Base-by-base conservation (phyloP, 2,329 filamentous ascomycete species). In the Ramularia collo-cygni region DNA sequence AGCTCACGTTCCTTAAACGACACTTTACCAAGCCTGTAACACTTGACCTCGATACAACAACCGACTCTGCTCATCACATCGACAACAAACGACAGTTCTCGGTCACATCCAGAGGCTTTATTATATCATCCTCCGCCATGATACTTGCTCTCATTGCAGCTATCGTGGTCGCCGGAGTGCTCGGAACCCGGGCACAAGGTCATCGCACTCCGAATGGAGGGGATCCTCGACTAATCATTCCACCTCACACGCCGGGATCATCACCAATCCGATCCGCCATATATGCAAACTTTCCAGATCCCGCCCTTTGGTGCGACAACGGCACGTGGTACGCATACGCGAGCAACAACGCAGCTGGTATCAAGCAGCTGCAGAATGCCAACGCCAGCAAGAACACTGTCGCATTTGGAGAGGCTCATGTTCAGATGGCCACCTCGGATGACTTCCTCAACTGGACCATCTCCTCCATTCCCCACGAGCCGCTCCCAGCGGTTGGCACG, bases 321-420 rank as follows among this genome's bases (percentile, higher is more conserved):
- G 56, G 56, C 14, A 58, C 52, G 0, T 66, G 58, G 57, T 65
- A 63, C 35, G 62, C 64, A 2, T 65, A 56, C 38, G 64, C 54
- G 0, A 66, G 64, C 13, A 63, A 59, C 42, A 58, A 59, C 36
- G 58, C 55, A 2, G 56, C 59, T 6, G 56, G 57, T 5, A 52
- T 58, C 10, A 42, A 61, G 4, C 18, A 46, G 3, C 38, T 38
- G 24, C 5, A 51, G 44, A 27, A 27, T 14, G 16, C 34, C 45
- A 17, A 53, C 18, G 40, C 48, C 1, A 26, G 37, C 2, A 16
- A 30, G 28, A 26, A 47, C 32, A 38, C 38, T n/a, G n/a, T 34
- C 3, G 35, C 48, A 2, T 52, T 53, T 13, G 56, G 54, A 4
- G 34, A 42, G 4, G 52, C 51, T 21, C 61, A 62, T 24, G 53